phyloP scores from a whole-genome alignment of 306 rosid genomes.

The Pachyrhizus erosus region DNA sequence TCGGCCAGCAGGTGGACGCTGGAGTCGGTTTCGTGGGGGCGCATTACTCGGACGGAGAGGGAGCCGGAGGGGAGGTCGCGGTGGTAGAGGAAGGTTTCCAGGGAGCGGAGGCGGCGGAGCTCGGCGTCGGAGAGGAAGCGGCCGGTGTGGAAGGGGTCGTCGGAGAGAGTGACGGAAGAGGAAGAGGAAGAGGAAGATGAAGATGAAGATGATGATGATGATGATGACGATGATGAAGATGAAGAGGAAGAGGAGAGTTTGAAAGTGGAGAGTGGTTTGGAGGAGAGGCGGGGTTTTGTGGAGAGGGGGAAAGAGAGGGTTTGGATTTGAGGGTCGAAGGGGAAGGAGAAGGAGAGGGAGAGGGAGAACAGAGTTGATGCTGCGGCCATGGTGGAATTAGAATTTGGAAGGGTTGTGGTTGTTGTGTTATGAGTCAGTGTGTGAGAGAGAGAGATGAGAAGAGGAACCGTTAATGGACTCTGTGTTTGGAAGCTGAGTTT shows the following conservation, averaged over 20 bases:
- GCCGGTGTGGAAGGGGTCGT: conserved; percentile 63
- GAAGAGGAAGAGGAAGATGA: too few species aligned
- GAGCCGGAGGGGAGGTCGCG: conserved; percentile 73
- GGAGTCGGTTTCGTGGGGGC: conserved; percentile 60
- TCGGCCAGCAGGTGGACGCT: conserved; percentile 74
- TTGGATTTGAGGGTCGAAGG: not conserved
- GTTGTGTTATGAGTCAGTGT: not conserved
- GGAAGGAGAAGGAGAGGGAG: not conserved
- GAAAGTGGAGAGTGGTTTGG: conserved; percentile 13
- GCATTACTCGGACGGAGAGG: conserved; percentile 79
- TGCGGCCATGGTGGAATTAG: not conserved
- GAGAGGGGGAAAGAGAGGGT: conserved; percentile 49
- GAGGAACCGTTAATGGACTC: too few species aligned
- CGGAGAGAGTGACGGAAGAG: not conserved
- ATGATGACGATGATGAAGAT: too few species aligned
- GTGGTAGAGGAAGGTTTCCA: conserved; percentile 58
- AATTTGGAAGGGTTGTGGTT: not conserved
- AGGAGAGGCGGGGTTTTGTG: conserved; percentile 36
- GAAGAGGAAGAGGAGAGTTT: conserved; percentile 61
- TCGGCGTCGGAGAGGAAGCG: conserved; percentile 71
- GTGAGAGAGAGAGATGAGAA: too few species aligned
- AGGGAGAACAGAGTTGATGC: not conserved
- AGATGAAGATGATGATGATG: too few species aligned
- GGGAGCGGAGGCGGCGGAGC: conserved; percentile 59
- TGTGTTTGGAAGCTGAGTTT: too few species aligned